Evolutionary conservation across 352 stramenopile genomes (phyloP), one percentile per base, ranked within the genome.

Genomic region (Albugo laibachii): DNA sequence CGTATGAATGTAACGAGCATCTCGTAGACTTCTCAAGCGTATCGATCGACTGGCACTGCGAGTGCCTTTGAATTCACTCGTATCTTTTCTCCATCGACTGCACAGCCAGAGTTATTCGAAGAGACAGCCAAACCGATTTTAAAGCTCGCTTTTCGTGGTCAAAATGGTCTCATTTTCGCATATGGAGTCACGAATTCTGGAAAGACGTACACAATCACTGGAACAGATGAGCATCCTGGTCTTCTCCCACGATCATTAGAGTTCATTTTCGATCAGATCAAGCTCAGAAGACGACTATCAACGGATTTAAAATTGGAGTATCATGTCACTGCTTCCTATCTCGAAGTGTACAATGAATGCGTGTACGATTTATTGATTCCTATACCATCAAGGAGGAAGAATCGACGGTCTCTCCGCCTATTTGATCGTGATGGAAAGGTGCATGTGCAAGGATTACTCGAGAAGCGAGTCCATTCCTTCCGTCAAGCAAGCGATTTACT

Each of bases 261-360:
- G 56, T 69, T 63, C 46, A 51, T 92, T 36, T 78, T 89, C 56
- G 47, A 72, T 13, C 56, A 85, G 36, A 53, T 91, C 20, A 70
- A 62, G 35, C 58, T 57, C 18, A 54, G 24, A 31, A 31, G 24
- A 31, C 24, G 24, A 8, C 3, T 31, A 31, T 21, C 15, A 8
- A 48, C 40, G 2, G 15, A 21, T 27, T 58, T 53, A 13, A 47
- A 57, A 37, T 55, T 61, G 0, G 56, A 80, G 12, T 69, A 57
- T 12, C 53, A 62, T 41, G 55, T 88, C 48, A 80, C 70, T 41
- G 83, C 95, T 45, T 97, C 85, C 45, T 98, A 97, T 59, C 68
- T 98, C 14, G 94, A 99, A 61, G 94, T 99, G 50, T 98, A 99
- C 74, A 98, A 98, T 55, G 94, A 99, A 52, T 91, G 97, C 41